phyloP scores from a whole-genome alignment of 352 stramenopile species.

The Globisporangium cederbergense region DNA sequence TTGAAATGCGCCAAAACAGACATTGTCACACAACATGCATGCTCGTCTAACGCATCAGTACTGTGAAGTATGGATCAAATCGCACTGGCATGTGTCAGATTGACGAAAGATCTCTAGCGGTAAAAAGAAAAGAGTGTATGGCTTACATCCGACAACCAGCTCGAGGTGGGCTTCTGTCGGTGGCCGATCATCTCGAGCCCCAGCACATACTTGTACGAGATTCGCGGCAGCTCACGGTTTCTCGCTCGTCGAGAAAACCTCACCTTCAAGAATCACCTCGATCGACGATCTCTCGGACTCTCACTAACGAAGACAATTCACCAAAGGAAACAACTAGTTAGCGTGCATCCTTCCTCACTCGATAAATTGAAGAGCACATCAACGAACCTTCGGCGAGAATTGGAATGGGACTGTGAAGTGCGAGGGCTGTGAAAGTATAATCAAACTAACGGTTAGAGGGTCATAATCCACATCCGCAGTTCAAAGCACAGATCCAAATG shows the following conservation, averaged over 20 bases:
- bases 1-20: neutral
- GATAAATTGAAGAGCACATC: neutral
- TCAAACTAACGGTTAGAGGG: neutral
- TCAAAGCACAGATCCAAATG: neutral
- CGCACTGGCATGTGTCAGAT: neutral
- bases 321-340: neutral
- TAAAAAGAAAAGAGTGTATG: neutral
- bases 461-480: neutral
- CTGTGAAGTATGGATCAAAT: neutral
- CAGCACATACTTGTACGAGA: neutral
- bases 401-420: conserved; percentile 20
- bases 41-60: neutral
- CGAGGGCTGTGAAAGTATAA: conserved; percentile 11
- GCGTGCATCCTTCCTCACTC: neutral
- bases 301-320: neutral
- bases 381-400: conserved; percentile 13
- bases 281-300: conserved; percentile 3
- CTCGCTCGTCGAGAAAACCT: neutral
- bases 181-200: neutral
- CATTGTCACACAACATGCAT: neutral
- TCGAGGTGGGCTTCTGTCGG: neutral
- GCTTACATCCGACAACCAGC: conserved; percentile 3
- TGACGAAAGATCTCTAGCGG: neutral
- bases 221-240: neutral
- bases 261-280: conserved; percentile 3